Percentiles rank a stretch among this genome's conserved stretches.
phyloP scores from a whole-genome alignment of 371 early-diverging fungal species.

The Rhizopus stolonifer region DNA sequence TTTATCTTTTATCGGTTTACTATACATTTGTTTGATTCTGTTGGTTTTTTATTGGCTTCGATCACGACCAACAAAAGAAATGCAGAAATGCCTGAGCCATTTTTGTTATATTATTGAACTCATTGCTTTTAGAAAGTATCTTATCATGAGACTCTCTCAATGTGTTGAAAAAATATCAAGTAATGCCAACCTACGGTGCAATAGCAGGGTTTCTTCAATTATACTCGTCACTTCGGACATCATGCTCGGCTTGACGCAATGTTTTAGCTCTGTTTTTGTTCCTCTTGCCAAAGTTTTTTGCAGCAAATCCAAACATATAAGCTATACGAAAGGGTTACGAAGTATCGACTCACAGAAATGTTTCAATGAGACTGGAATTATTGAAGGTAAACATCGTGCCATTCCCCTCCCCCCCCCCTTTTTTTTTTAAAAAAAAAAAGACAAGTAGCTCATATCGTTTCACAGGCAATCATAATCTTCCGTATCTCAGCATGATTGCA shows the following conservation, averaged over 20 bases:
- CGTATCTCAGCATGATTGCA: conserved; percentile 33
- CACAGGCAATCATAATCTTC: conserved; percentile 28
- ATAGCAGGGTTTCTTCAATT: not conserved
- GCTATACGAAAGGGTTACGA: conserved; percentile 22
- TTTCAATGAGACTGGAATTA: conserved; percentile 37
- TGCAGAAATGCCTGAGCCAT: conserved; percentile 20
- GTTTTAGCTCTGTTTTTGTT: too few relatives aligned
- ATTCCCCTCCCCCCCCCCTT: too few relatives aligned
- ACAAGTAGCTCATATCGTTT: not conserved
- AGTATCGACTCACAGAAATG: conserved; percentile 33
- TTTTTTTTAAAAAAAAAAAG: too few relatives aligned
- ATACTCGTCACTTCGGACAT: conserved; percentile 8
- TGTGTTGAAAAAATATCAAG: conserved; percentile 6
- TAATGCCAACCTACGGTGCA: not conserved
- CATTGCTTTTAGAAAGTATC: conserved; percentile 23
- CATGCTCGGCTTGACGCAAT: conserved; percentile 2
- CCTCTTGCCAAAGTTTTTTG: conserved; percentile 13
- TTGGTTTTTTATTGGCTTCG: conserved; percentile 23
- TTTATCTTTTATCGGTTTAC: conserved; percentile 24
- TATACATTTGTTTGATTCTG: conserved; percentile 30
- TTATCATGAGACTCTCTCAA: conserved; percentile 17
- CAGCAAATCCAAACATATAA: conserved; percentile 13
- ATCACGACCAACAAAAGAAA: conserved; percentile 16
- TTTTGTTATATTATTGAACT: conserved; percentile 35
- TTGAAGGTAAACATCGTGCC: conserved; percentile 41